These are phyloP conservation scores for Aspergillus olivimuriae DNA, from an alignment of 495 filamentous ascomycete genomes.

Conservation along the genomic window DNA sequence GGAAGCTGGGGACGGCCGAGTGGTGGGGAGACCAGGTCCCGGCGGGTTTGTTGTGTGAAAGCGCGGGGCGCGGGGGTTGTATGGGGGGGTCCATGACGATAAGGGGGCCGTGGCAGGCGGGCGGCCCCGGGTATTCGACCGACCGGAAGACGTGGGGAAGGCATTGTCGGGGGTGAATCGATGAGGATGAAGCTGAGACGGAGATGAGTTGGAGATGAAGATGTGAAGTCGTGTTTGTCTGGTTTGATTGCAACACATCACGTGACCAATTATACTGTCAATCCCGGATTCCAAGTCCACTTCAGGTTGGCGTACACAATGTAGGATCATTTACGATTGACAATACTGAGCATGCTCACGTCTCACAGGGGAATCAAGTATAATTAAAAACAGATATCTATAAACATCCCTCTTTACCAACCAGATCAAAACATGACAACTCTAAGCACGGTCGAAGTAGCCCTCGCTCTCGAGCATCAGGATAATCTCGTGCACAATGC, in stretches of 20 bases:
- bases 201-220: not conserved
- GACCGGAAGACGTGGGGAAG: slow-evolving; percentile 2
- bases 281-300: too few species aligned
- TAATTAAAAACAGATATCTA: slow-evolving; percentile 9
- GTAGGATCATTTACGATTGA: too few species aligned
- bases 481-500: slow-evolving; percentile 94
- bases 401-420: slow-evolving; percentile 3
- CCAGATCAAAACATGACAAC: not conserved
- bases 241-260: too few species aligned
- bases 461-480: slow-evolving; percentile 85
- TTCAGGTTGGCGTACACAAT: too few species aligned
- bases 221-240: not conserved
- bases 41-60: slow-evolving; percentile 44
- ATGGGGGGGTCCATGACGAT: slow-evolving; percentile 1
- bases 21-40: slow-evolving; percentile 41
- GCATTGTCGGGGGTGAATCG: slow-evolving; percentile 2
- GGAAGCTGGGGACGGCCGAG: slow-evolving; percentile 68
- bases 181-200: not conserved
- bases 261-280: too few species aligned
- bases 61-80: slow-evolving; percentile 24
- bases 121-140: slow-evolving; percentile 27
- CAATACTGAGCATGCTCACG: too few species aligned
- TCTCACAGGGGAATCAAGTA: slow-evolving; percentile 11
- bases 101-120: slow-evolving; percentile 10
- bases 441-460: slow-evolving; percentile 46